Base-by-base conservation (phyloP, 345 rosid species). In the Eucalyptus pauciflora region DNA sequence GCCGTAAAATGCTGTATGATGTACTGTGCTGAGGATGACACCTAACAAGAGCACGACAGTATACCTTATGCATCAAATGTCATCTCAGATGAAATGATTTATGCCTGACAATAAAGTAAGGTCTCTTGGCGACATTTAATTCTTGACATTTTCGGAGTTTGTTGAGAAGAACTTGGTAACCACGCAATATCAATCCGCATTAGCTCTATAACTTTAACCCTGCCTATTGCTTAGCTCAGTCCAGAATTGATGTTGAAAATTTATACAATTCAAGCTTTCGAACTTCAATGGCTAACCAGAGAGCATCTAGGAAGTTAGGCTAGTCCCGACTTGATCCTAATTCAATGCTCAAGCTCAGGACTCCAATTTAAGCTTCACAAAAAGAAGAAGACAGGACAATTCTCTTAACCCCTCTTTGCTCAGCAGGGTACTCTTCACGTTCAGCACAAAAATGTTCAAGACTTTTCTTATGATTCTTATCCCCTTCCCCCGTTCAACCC, bases 11-110 rank as follows among this genome's bases (percentile, higher is more conserved):
- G 99, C 71, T 97, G 98, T 56, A 98, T 93, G 43, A 98, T 98
- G 94, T 98, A 98, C 87, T 97, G 99, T 46, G 99, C 98, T 27
- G 99, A 94, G 24, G 99, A 98, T 27, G 96, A 97, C n/a, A 96
- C 99, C 99, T 98, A 89, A 49, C 9, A 52, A 51, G 89, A 71
- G 56, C 87, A 88, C 86, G 46, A 31, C 71, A 22, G 24, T 87
- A 43, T 20, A 67, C 87, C n/a, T 58, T 80, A 31, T 79, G 27
- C 88, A 52, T 67, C 64, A 86, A 62, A 46, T 81, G 85, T 41
- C 48, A 41, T 76, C 85, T 20, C 85, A 41, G 43, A 76, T 2
- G 48, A 76, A 13, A 76, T 76, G 29, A 41, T 41, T 41, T 3
- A 76, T 76, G 48, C 48, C 48, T 41, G 48, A 76, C 15, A 76